phyloP scores from a whole-genome alignment of 2,329 filamentous ascomycete species.

The Cyphellophora attinorum region DNA sequence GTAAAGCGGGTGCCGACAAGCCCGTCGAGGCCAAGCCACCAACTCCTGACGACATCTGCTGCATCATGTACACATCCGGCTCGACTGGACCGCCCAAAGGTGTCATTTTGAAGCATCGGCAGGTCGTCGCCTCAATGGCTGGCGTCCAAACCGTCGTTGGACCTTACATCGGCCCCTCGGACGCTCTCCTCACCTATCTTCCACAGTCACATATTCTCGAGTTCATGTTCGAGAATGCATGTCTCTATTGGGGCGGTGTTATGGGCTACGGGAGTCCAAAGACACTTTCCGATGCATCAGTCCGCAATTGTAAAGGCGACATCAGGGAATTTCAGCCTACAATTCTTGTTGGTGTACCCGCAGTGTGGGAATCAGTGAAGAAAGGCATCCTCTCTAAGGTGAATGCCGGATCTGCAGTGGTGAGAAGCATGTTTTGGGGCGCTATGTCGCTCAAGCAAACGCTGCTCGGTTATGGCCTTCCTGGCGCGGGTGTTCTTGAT shows the following conservation, averaged over 20 bases:
- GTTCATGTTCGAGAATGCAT: slow-evolving; percentile 88
- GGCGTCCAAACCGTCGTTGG: slow-evolving; percentile 73
- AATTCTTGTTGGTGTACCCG: slow-evolving; percentile 85
- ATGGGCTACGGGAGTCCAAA: slow-evolving; percentile 89
- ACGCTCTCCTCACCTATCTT: slow-evolving; percentile 79
- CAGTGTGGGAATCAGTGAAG: slow-evolving; percentile 94
- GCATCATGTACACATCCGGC: slow-evolving; percentile 69
- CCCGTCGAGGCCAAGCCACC: slow-evolving; percentile 61
- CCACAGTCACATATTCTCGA: slow-evolving; percentile 94
- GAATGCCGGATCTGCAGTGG: slow-evolving; percentile 58
- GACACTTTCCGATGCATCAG: slow-evolving; percentile 75
- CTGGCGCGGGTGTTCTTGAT: slow-evolving; percentile 63
- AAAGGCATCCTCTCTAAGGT: slow-evolving; percentile 84
- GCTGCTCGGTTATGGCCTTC: slow-evolving; percentile 44
- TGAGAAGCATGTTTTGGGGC: slow-evolving; percentile 69
- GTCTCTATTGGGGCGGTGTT: slow-evolving; percentile 78
- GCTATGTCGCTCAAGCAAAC: slow-evolving; percentile 53
- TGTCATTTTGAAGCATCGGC: slow-evolving; percentile 67
- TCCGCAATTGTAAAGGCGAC: slow-evolving; percentile 85
- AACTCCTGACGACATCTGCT: slow-evolving; percentile 63
- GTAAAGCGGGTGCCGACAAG: slow-evolving; percentile 49
- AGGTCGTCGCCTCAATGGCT: slow-evolving; percentile 71
- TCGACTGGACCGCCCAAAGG: slow-evolving; percentile 81
- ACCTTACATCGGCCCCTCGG: slow-evolving; percentile 64
- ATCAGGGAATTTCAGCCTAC: slow-evolving; percentile 87